Evolutionary conservation across 2,329 filamentous ascomycete species (phyloP), one percentile per base, ranked within the genome.

Genomic region (Aspergillus carbonarius): DNA sequence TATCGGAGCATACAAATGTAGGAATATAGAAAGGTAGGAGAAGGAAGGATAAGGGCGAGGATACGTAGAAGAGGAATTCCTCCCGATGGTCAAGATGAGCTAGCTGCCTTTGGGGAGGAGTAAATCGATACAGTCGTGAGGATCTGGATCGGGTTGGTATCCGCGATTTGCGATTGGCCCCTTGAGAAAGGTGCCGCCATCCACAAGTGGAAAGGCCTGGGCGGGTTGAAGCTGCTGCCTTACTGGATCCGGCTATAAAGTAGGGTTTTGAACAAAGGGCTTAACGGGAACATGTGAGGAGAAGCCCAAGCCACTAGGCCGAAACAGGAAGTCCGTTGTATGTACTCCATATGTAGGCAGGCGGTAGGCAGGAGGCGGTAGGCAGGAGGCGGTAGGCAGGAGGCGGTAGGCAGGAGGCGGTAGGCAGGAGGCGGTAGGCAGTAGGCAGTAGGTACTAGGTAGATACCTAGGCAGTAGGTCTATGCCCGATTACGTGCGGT

Each of bases 1-100:
- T 84, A 72, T 47, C 65, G 64, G 25, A 67, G 59, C 70, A 73
- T 74, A 17, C 59, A 70, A 13, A 3, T 34, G 4, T 25, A 15
- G 34, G 7, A 23, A 15, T 10, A n/a, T 20, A 17, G 13, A 9
- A 13, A 30, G 13, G 20, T 12, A 6, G 20, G 9, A 46, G 12
- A 18, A 46, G 12, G 23, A 9, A 25, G 13, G 42, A n/a, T n/a
- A n/a, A n/a, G n/a, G n/a, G n/a, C n/a, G n/a, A 46, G 5, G 42
- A 5, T 25, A n/a, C 40, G 8, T 23, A 25, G 13, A 27, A 15
- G 13, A 23, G 10, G 35, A 42, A 42, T 10, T 42, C n/a, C 18
- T 23, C 12, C 13, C 35, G 35, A n/a, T 15, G 12, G 35, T 37
- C 35, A 37, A 15, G n/a, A 3, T 15, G n/a, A 37, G 35, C 10